A percentile compares a stretch with the other conserved stretches of the same genome.
These are phyloP conservation scores for Crotalaria pallida DNA, from an alignment of 306 rosid species.

Conservation along the genomic window DNA sequence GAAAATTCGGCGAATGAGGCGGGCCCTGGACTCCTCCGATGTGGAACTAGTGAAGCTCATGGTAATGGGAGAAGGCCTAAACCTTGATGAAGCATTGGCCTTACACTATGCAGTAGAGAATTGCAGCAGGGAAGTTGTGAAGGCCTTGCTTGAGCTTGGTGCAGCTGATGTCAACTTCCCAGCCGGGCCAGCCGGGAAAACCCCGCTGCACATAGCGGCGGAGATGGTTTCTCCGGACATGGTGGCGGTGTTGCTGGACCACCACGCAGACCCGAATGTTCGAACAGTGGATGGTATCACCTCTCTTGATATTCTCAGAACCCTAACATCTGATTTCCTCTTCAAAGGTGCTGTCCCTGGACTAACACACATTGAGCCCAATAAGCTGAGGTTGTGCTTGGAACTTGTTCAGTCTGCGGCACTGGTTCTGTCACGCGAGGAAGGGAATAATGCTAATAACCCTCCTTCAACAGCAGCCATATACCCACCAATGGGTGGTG, in stretches of 20 bases:
- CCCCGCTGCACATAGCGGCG: constrained; percentile 77
- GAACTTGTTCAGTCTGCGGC: constrained; percentile 98
- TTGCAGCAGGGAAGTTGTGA: constrained; percentile 90
- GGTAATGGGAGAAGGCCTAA: constrained; percentile 99
- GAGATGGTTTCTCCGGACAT: constrained; percentile 98
- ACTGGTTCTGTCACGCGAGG: constrained; percentile 85
- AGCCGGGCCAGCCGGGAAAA: constrained; percentile 66
- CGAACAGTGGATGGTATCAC: constrained; percentile 78
- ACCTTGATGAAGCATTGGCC: constrained; percentile 89
- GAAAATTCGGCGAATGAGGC: constrained; percentile 78
- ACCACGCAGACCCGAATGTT: constrained; percentile 95
- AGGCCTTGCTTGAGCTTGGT: constrained; percentile 83
- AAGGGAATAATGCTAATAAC: constrained; percentile 58
- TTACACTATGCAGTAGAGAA: constrained; percentile 83
- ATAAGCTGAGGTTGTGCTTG: constrained; percentile 80
- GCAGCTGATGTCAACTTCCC: constrained; percentile 92
- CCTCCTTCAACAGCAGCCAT: constrained; percentile 44
- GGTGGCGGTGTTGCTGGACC: constrained; percentile 95
- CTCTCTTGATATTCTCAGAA: constrained; percentile 77
- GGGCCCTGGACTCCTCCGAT: constrained; percentile 90
- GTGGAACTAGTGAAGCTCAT: constrained; percentile 91
- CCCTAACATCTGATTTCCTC: constrained; percentile 97
- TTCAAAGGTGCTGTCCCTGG: constrained; percentile 99
- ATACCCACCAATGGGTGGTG: constrained; percentile 59
- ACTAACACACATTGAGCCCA: constrained; percentile 82